Base-by-base conservation (phyloP, 108 stramenopile genomes). In the Mayamaea pseudoterrestris region DNA sequence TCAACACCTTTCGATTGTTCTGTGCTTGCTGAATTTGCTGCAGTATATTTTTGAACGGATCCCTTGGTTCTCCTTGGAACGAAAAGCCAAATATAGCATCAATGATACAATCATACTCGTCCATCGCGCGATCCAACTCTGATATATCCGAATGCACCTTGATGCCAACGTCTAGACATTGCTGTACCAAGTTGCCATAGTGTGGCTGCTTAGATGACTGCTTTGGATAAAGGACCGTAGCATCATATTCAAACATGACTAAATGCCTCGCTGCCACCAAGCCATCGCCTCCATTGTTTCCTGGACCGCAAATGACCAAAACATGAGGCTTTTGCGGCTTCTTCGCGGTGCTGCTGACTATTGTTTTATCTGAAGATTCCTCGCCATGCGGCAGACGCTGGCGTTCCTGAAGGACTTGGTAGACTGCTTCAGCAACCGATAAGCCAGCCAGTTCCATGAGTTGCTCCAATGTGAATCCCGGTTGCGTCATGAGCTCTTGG, bases 241-340 rank as follows among this genome's bases (percentile, higher is more conserved):
- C 76, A 0, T 73, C 57, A 61, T 86, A 83, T 8, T 94, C 95
- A 67, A 96, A 97, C 30, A 91, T 80, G 9, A 55, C 56, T 21
- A 99, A 66, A 60, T 98, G 98, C 5, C 98, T 76, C 2, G 98
- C 94, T 21, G 95, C 95, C 5, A 99, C 98, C 23, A 99, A 85
- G 5, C 95, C 98, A 58, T 99, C 98, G n/a, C 98, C 98, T 27
- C 98, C 98, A 54, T 99, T 99, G 73, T 99, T 99, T 0, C 98
- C 98, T 1, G 98, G 98, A 2, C 98, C 94, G 41, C 73, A 78
- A 18, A 90, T 46, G 36, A 90, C 20, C 4, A 90, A 45, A 47
- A 83, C 59, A 25, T 42, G 65, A 29, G 52, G 59, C 50, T 66
- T 67, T 41, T 34, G 55, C 22, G 32, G 11, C 35, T 53, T 48